phyloP scores from a whole-genome alignment of 2,329 filamentous ascomycete species.

The Chalaropsis thielavioides region DNA sequence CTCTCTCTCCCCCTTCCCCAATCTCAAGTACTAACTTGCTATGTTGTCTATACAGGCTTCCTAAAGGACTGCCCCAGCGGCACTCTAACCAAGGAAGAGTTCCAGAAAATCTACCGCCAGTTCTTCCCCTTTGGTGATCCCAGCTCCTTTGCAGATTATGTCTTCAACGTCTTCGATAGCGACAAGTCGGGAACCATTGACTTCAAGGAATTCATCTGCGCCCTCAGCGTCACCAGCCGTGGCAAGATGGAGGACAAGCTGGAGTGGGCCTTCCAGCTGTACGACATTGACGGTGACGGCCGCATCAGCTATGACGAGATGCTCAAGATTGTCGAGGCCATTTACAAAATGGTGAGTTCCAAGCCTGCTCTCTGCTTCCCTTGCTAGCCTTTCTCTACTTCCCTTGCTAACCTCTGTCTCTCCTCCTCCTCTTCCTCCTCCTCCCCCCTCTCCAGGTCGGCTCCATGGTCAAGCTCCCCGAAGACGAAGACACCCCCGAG shows the following conservation, averaged over 20 bases:
- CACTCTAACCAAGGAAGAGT: constrained; percentile 94
- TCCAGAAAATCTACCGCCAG: constrained; percentile 98
- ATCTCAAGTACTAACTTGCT: background rate
- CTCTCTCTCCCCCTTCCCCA: too few species aligned
- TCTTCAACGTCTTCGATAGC: constrained; percentile 97
- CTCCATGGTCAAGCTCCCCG: constrained; percentile 96
- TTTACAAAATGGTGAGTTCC: constrained; percentile 87
- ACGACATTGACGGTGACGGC: constrained; percentile 96
- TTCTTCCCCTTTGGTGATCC: constrained; percentile 99
- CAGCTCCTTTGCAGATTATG: constrained; percentile 93
- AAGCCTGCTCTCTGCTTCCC: constrained; percentile 15
- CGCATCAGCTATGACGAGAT: constrained; percentile 99
- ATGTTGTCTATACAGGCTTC: constrained; percentile 51
- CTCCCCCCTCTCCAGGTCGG: constrained; percentile 52
- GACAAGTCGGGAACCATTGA: constrained; percentile 97
- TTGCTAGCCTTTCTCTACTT: background rate
- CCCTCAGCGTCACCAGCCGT: constrained; percentile 86
- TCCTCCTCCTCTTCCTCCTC: background rate
- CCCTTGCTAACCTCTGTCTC: background rate
- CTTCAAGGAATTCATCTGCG: constrained; percentile 99
- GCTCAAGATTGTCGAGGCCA: constrained; percentile 95
- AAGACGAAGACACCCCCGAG: constrained; percentile 97
- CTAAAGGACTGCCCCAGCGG: constrained; percentile 95
- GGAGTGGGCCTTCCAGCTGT: constrained; percentile 98
- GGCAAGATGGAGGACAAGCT: constrained; percentile 99